A percentile compares a stretch with the other conserved stretches of the same genome.
These are phyloP conservation scores for Apophysomyces elegans DNA, from an alignment of 371 early-diverging fungal species.

Conservation along the genomic window DNA sequence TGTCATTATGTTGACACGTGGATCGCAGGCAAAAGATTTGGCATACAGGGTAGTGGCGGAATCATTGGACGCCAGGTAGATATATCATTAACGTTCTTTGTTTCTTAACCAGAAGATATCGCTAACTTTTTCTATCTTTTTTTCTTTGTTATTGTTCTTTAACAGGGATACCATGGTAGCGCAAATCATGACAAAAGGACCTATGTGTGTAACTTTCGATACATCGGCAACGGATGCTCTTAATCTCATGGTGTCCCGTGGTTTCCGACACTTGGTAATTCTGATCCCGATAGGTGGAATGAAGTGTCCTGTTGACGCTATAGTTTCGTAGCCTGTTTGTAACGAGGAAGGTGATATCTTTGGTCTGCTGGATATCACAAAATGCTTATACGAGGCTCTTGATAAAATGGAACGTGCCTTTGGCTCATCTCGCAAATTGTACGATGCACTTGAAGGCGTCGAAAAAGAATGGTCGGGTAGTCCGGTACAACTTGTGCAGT, in stretches of 20 bases:
- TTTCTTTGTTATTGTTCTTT: not conserved
- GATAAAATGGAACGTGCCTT: conserved; percentile 92
- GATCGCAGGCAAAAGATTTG: conserved; percentile 48
- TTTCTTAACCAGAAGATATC: no score
- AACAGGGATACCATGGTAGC: conserved; percentile 75
- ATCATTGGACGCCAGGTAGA: conserved; percentile 52
- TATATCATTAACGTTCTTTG: not conserved
- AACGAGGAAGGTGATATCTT: conserved; percentile 89
- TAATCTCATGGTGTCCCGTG: conserved; percentile 92
- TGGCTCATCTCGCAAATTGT: conserved; percentile 83
- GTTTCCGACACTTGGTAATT: conserved; percentile 93
- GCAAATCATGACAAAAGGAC: conserved; percentile 91
- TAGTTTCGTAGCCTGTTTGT: conserved; percentile 69
- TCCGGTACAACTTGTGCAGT: conserved; percentile 65
- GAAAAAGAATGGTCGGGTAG: conserved; percentile 81
- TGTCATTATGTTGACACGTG: conserved; percentile 11
- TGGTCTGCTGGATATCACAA: conserved; percentile 95
- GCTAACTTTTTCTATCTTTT: no score
- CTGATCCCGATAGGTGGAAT: not conserved
- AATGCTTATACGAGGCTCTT: conserved; percentile 92
- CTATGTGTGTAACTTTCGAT: conserved; percentile 85
- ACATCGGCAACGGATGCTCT: conserved; percentile 90
- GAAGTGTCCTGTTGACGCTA: not conserved
- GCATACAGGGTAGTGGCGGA: conserved; percentile 56
- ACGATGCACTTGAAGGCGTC: conserved; percentile 92